Evolutionary conservation across 108 stramenopile species (phyloP), one percentile per base, ranked within the genome.

Genomic region (Skeletonema marinoi): DNA sequence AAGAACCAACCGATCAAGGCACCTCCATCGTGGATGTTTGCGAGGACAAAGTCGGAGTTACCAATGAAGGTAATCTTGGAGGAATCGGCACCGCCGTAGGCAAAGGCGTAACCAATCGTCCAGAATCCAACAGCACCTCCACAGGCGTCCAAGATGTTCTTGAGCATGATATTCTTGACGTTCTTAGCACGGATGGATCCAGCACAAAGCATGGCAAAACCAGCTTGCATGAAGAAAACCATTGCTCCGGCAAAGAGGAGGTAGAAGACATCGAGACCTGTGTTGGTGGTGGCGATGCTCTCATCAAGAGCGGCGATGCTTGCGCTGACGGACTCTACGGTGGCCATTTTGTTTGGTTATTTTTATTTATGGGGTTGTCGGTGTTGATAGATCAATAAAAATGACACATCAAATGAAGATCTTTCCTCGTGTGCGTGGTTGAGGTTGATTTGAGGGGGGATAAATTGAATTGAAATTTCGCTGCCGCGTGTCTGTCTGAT

Each of bases 181-280:
- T 88, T 92, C 84, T 87, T 88, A 48, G 69, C 75, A 58, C 74
- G 78, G 71, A 89, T 77, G 32, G 76, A 80, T 25, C 91, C 91
- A 10, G 85, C 89, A 42, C 88, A 87, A 25, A 92, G 82, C 92
- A 96, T 89, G 48, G 92, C 91, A 76, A 96, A 96, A 2, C 96
- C 96, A 16, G 78, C 71, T 73, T 90, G 91, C 87, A 89, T 88
- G 63, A 83, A 69, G 85, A 91, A 91, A 36, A 90, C 88, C 36
- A 89, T 70, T 6, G 77, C 32, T 3, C 74, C 74, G 16, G 76
- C 69, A 31, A 82, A 77, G 54, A 82, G 76, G 54, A 78, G 66
- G 62, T 63, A 83, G 60, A 83, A 83, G 19, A 59, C 30, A 50
- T 83, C 59, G 41, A 82, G 60, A 21, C 81, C 81, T 12, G 1